Conservation (phyloP, 2,329 filamentous ascomycete species). For the Pestalotiopsis sp. region DNA sequence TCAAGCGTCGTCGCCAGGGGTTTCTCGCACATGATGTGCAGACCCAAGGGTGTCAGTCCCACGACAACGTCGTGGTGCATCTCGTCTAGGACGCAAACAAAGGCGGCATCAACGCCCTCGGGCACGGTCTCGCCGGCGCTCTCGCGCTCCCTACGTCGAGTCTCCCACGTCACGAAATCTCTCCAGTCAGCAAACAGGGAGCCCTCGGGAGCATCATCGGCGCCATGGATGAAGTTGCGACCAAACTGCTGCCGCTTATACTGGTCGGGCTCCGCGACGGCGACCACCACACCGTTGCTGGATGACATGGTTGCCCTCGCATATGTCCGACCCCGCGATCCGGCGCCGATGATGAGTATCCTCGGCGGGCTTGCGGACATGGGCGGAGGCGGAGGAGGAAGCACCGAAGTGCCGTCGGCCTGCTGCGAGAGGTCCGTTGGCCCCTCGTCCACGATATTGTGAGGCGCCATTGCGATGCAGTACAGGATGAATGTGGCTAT, state of each 20-base stretch:
- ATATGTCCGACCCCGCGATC: slow-evolving; percentile 77
- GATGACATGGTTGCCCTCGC: slow-evolving; percentile 67
- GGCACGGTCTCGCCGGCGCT: slow-evolving; percentile 50
- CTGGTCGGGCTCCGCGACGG: slow-evolving; percentile 78
- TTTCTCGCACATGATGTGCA: slow-evolving; percentile 96
- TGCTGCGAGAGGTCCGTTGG: slow-evolving; percentile 23
- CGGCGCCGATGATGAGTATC: slow-evolving; percentile 81
- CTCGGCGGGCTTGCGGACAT: slow-evolving; percentile 58
- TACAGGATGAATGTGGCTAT: neutral
- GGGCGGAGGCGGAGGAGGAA: slow-evolving; percentile 42
- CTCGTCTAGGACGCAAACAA: slow-evolving; percentile 79
- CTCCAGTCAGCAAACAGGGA: slow-evolving; percentile 76
- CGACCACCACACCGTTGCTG: slow-evolving; percentile 70
- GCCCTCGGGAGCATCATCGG: slow-evolving; percentile 47
- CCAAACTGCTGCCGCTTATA: slow-evolving; percentile 79
- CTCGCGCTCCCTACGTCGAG: slow-evolving; percentile 56
- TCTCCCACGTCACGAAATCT: slow-evolving; percentile 76
- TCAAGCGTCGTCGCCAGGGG: slow-evolving; percentile 79
- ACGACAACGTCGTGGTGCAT: slow-evolving; percentile 82
- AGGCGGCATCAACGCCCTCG: slow-evolving; percentile 63
- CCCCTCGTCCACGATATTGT: slow-evolving; percentile 29
- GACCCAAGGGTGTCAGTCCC: slow-evolving; percentile 67
- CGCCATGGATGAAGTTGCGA: slow-evolving; percentile 72
- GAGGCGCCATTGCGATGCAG: slow-evolving; percentile 26
- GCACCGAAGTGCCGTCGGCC: slow-evolving; percentile 27